These are phyloP conservation scores for Fusarium brachygibbosum DNA, from an alignment of 2,329 filamentous ascomycete species.

Conservation along the genomic window DNA sequence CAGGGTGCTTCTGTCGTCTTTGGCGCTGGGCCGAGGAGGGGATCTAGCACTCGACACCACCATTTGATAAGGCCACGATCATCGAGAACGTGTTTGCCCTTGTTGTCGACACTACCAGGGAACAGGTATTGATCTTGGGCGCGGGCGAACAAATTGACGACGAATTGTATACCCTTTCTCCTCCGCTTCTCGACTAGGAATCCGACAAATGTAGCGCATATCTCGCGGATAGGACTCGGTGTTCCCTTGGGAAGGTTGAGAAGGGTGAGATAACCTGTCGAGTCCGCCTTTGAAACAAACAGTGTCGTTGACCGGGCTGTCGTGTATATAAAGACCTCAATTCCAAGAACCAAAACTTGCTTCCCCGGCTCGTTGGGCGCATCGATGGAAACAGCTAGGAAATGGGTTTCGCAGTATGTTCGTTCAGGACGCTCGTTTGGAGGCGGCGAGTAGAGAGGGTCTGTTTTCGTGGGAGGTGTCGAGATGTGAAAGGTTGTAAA, in stretches of 20 bases:
- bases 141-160: constrained; percentile 91
- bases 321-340: constrained; percentile 90
- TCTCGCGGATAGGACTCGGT: constrained; percentile 79
- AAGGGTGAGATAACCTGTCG: constrained; percentile 85
- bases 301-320: constrained; percentile 85
- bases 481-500: constrained; percentile 89
- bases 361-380: constrained; percentile 41
- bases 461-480: constrained; percentile 80
- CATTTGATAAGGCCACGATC: constrained; percentile 91
- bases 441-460: constrained; percentile 83
- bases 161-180: constrained; percentile 74
- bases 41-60: constrained; percentile 93
- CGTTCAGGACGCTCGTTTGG: constrained; percentile 78
- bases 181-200: constrained; percentile 78
- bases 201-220: constrained; percentile 80
- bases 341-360: constrained; percentile 80
- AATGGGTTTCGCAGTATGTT: constrained; percentile 91
- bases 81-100: constrained; percentile 89
- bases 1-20: constrained; percentile 52
- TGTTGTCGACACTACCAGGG: constrained; percentile 88
- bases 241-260: constrained; percentile 73
- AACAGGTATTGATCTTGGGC: constrained; percentile 96
- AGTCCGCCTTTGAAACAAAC: constrained; percentile 97
- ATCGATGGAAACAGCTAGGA: constrained; percentile 67
- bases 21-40: constrained; percentile 70